Evolutionary conservation across 2,329 filamentous ascomycete genomes (phyloP), one percentile per base, ranked within the genome.

Genomic region (Volutella citrinella): DNA sequence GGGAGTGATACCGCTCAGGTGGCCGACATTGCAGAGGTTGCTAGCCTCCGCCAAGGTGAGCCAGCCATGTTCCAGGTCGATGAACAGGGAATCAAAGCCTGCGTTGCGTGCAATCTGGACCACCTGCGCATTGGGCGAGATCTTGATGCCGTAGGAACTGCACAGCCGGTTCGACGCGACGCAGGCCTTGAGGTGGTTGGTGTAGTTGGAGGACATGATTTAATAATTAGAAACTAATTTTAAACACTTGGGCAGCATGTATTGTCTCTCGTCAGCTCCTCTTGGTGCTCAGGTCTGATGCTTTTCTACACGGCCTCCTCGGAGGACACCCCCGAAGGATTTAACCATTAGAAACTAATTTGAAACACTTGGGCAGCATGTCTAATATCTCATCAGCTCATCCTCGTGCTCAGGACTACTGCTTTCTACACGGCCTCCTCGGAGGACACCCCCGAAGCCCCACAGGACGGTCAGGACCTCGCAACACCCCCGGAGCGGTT

Each of bases 11-110:
- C 56, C 58, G 3, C 37, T 37, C 1, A 40, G 35, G 7, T 59
- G 39, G 0, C 47, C 57, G 1, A 52, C 45, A 5, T 40, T 47
- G 35, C 55, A 59, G 2, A 61, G 42, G 12, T 51, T 48, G 36
- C 51, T 54, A 3, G 52, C 51, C 16, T 61, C 51, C 13, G 49
- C 43, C 5, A 61, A 30, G 0, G 57, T 57, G 5, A 65, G 40
- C 4, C 44, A 46, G 5, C 56, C 55, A 27, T 65, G 61, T 40
- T 65, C 61, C 7, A 65, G 46, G 21, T 66, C 63, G 36, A 66
- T 63, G 43, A 65, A 65, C 0, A 66, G 42, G 7, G 55, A 41
- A 30, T 65, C 56, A 31, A 54, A 64, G 14, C 59, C 58, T 4
- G 52, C 52, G 15, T 54, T 47, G 23, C 49, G 45, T 0, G 61